Percentiles rank a stretch among this genome's conserved stretches.
Evolutionary conservation across 192 early-diverging fungal species (phyloP).

Genomic region (Diversispora eburnea): DNA sequence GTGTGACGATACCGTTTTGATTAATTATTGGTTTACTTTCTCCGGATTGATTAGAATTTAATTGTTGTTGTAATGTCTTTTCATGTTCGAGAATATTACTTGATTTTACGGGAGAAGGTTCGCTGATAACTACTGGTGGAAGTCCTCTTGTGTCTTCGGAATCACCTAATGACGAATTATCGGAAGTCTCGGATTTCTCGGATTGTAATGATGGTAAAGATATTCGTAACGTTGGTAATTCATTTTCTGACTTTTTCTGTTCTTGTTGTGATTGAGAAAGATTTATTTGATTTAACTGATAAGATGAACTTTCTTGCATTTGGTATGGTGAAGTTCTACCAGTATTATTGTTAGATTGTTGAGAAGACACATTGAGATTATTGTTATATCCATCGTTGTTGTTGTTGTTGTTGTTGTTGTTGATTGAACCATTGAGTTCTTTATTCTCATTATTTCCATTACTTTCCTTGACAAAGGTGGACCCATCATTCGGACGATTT

Average conservation of each 20-base stretch:
- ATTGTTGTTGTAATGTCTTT: neutral
- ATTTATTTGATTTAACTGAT: too few relatives aligned
- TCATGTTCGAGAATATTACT: neutral
- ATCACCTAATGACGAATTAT: neutral
- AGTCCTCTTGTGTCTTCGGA: neutral
- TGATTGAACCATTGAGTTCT: neutral
- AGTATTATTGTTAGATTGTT: neutral
- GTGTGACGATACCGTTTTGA: neutral
- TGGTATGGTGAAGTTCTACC: neutral
- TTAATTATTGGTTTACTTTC: neutral
- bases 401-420: conserved; percentile 3
- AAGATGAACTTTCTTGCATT: neutral
- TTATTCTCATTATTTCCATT: neutral
- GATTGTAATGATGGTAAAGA: too few relatives aligned
- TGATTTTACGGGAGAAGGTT: neutral
- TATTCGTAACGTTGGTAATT: neutral
- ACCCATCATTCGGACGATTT: neutral
- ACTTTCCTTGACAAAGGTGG: neutral
- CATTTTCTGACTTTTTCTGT: too few relatives aligned
- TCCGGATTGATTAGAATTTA: neutral
- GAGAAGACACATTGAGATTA: neutral
- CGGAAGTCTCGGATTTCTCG: neutral
- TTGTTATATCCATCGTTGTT: neutral
- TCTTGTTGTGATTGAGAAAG: too few relatives aligned
- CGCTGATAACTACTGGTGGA: neutral